These are phyloP conservation scores for Podospora pseudocomata DNA, from an alignment of 495 filamentous ascomycete species.

Conservation along the genomic window DNA sequence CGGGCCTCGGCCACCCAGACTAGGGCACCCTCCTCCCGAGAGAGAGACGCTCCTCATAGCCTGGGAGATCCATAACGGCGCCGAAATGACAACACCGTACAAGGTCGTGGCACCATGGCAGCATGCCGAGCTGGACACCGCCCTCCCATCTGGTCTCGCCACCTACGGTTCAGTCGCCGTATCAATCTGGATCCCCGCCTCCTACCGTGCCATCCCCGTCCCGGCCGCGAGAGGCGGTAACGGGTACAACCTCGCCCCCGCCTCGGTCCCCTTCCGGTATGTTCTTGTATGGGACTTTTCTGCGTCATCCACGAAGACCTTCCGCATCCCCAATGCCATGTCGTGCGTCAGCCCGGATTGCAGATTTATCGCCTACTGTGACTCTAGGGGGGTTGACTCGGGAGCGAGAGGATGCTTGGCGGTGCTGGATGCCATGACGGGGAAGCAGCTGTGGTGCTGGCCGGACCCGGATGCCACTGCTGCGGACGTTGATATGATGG, in stretches of 20 bases:
- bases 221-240: constrained; percentile 24
- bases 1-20: constrained; percentile 33
- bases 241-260: constrained; percentile 32
- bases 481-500: constrained; percentile 15
- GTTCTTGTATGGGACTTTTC: constrained; percentile 38
- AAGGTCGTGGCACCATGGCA: constrained; percentile 37
- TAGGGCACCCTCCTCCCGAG: constrained; percentile 33
- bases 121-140: constrained; percentile 36
- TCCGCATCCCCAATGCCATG: constrained; percentile 34
- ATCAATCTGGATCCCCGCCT: constrained; percentile 38
- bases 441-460: constrained; percentile 35
- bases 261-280: constrained; percentile 28
- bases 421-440: constrained; percentile 34
- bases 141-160: constrained; percentile 31
- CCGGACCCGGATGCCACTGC: constrained; percentile 31
- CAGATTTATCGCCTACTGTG: constrained; percentile 35
- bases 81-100: constrained; percentile 28
- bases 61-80: constrained; percentile 33
- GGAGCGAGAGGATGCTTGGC: constrained; percentile 32
- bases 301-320: constrained; percentile 31
- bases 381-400: constrained; percentile 26
- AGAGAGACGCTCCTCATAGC: constrained; percentile 34
- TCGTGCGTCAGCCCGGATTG: constrained; percentile 37
- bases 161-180: constrained; percentile 35
- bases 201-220: constrained; percentile 33